These are phyloP conservation scores for Solanum piurae DNA, from an alignment of 257 asterid genomes.

Conservation along the genomic window DNA sequence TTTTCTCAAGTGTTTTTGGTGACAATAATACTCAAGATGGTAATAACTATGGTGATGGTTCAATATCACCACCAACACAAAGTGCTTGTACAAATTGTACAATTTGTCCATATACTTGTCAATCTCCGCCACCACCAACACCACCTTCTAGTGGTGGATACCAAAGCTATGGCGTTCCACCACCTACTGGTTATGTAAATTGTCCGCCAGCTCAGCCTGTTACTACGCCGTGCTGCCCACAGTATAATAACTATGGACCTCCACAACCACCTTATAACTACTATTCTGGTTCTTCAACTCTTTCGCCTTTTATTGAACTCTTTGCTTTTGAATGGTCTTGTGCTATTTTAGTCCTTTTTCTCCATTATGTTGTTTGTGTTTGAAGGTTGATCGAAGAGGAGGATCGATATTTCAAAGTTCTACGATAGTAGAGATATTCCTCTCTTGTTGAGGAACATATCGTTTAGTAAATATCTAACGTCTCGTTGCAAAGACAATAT, in stretches of 20 bases:
- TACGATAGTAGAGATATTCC: not conserved
- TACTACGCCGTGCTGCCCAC: conserved; percentile 10
- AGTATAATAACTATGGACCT: not conserved
- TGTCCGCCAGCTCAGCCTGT: conserved; percentile 20
- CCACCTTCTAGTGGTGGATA: conserved; percentile 1
- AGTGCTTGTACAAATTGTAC: conserved; percentile 13
- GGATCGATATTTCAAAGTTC: not conserved
- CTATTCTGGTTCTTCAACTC: conserved; percentile 4
- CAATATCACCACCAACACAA: conserved; percentile 6
- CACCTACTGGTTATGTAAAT: conserved; percentile 10
- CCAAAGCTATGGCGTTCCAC: not conserved
- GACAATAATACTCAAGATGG: not conserved
- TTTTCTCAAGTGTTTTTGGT: not conserved
- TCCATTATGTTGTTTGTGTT: not conserved
- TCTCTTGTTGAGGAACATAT: not conserved
- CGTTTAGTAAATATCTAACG: not conserved
- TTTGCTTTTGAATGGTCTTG: not conserved
- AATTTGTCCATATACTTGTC: conserved; percentile 17
- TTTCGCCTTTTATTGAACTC: not conserved
- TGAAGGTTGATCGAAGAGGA: not conserved
- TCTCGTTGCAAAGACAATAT: not conserved
- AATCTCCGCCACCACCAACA: not conserved
- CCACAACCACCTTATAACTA: conserved; percentile 14
- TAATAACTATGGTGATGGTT: conserved; percentile 2
- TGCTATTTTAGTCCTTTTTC: not conserved